A percentile compares a stretch with the other conserved stretches of the same genome.
phyloP scores from a whole-genome alignment of 768 basidiomycete species.

The Boletellus ananas region DNA sequence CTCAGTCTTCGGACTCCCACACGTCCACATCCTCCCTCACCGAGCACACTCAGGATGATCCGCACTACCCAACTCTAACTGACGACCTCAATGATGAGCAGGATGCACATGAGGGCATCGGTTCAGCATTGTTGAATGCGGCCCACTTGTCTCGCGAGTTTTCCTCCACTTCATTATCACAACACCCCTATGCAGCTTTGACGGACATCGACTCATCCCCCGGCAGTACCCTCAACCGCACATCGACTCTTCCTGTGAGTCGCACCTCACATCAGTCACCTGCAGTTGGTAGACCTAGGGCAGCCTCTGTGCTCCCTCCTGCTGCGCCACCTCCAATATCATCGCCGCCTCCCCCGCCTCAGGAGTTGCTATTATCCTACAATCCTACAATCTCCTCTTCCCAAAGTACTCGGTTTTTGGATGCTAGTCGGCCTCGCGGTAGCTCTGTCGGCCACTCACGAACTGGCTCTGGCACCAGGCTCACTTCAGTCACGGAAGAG shows the following conservation, averaged over 20 bases:
- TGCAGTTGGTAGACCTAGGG: conserved; percentile 42
- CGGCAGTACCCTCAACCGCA: conserved; percentile 28
- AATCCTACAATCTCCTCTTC: conserved; percentile 30
- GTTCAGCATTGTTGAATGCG: conserved; percentile 42
- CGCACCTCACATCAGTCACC: conserved; percentile 25
- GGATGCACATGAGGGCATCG: conserved; percentile 41
- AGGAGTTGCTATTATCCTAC: conserved; percentile 31
- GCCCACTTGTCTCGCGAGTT: conserved; percentile 29
- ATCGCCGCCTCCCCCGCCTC: conserved; percentile 56
- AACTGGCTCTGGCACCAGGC: conserved; percentile 52
- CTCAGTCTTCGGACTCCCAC: conserved; percentile 47
- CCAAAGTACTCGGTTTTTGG: conserved; percentile 32
- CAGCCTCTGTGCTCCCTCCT: conserved; percentile 60
- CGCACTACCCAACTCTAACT: conserved; percentile 17
- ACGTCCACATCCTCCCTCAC: conserved; percentile 45
- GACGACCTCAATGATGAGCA: conserved; percentile 30
- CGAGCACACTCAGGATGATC: conserved; percentile 38
- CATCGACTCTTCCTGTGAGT: conserved; percentile 33
- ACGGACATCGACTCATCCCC: conserved; percentile 37
- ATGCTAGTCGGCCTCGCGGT: conserved; percentile 41
- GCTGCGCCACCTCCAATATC: conserved; percentile 61
- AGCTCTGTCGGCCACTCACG: conserved; percentile 52
- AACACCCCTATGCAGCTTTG: conserved; percentile 52
- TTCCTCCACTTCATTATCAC: conserved; percentile 21
- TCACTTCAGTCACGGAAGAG: conserved; percentile 65